Base-by-base conservation (phyloP, 208 protist genomes). In the Leishmania braziliensis region DNA sequence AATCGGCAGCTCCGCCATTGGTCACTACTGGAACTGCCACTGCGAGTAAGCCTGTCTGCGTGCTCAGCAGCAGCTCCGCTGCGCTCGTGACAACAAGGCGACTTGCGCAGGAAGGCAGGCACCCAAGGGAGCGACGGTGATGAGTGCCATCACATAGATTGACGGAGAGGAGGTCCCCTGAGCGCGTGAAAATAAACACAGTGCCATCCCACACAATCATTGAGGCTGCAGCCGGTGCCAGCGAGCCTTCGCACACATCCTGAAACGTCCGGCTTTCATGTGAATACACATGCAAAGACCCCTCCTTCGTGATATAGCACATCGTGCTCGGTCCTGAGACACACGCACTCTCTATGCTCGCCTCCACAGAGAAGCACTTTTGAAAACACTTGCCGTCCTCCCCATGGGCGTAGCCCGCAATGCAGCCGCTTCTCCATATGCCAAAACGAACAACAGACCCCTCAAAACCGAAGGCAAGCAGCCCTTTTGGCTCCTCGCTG, bases 351-450 rank as follows among this genome's bases (percentile, higher is more conserved):
- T 39, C 76, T 46, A 43, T 62, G 3, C 23, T 5, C 29, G 36
- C 70, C 14, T 53, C 36, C 3, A 80, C n/a, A 16, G 60, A 60
- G 63, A 84, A 77, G 69, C 63, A 70, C 33, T 43, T 58, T 53
- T 33, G 33, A 65, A 77, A 80, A 46, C 68, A 16, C 0, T 71
- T n/a, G 53, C 53, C 56, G 12, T 62, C 50, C 18, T 56, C 54
- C 9, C 18, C 18, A 9, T 68, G 81, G 14, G 75, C 60, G 53
- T 80, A 84, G 39, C 81, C 81, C 18, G 58, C 58, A 70, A 84
- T 78, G 60, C 58, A n/a, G 75, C 50, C 60, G 23, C n/a, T 39
- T 51, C 14, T 46, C 46, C 53, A 65, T 39, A 78, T 63, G 60
- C 12, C n/a, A 26, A 58, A 66, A 23, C 75, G 58, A 33, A 78